Percentiles rank a stretch among this genome's conserved stretches.
phyloP scores from a whole-genome alignment of 441 rosid genomes.

The Croton laevigatus region DNA sequence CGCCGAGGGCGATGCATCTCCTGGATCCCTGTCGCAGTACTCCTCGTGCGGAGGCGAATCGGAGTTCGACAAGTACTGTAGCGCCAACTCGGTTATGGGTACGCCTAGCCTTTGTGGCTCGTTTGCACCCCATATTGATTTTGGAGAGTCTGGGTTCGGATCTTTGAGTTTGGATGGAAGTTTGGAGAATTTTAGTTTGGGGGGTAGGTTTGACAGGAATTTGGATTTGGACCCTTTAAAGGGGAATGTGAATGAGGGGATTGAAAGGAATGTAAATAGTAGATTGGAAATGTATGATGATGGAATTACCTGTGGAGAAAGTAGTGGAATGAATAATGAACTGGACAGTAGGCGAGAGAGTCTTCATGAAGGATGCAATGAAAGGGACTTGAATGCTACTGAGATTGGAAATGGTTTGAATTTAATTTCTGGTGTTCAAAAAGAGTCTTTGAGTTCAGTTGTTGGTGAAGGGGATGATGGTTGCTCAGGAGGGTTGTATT shows the following conservation, averaged over 20 bases:
- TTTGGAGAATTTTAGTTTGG: constrained; percentile 62
- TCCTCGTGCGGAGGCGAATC: constrained; percentile 89
- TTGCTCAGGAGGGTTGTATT: constrained; percentile 25
- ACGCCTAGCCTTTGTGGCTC: constrained; percentile 67
- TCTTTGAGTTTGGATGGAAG: constrained; percentile 40
- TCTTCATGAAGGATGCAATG: constrained; percentile 24
- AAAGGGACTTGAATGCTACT: not conserved
- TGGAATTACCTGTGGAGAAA: constrained; percentile 12
- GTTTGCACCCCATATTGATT: constrained; percentile 51
- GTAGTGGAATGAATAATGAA: constrained; percentile 5
- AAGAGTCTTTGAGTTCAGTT: constrained; percentile 20
- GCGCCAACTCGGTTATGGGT: constrained; percentile 79
- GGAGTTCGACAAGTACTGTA: constrained; percentile 75
- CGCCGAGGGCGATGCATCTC: constrained; percentile 43
- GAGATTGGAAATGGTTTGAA: constrained; percentile 19
- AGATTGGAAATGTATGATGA: constrained; percentile 3
- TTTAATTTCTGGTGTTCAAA: constrained; percentile 13
- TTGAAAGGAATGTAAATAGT: not conserved
- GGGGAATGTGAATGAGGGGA: constrained; percentile 17
- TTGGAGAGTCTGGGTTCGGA: constrained; percentile 59
- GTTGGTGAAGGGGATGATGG: constrained; percentile 21
- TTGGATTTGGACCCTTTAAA: constrained; percentile 26
- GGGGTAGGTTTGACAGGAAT: constrained; percentile 27
- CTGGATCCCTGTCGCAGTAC: constrained; percentile 52
- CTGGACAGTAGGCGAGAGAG: constrained; percentile 5